Conservation (phyloP, 257 asterid genomes). For the Gentiana macrophylla region DNA sequence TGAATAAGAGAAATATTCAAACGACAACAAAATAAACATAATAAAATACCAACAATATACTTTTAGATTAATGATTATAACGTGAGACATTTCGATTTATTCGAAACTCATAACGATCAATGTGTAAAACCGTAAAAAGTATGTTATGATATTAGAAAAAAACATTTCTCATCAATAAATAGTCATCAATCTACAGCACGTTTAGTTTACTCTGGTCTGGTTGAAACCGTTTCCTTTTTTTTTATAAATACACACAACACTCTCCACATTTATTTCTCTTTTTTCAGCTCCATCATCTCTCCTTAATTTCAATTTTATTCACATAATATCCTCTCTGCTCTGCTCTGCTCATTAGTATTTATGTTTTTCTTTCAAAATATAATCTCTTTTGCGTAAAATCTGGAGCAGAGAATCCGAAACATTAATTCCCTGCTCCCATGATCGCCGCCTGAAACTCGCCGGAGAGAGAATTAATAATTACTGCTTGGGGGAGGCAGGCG, state of each 20-base stretch:
- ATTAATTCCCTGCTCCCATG: conserved; percentile 2
- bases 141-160: no score
- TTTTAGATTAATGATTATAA: no score
- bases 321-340: conserved; percentile 25
- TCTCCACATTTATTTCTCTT: conserved; percentile 24
- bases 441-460: conserved; percentile 17
- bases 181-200: background rate
- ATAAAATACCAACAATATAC: no score
- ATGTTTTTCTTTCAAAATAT: background rate
- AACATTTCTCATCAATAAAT: no score
- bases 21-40: no score
- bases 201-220: conserved; percentile 9
- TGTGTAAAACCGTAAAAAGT: conserved; percentile 9
- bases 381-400: conserved; percentile 18
- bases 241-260: conserved; percentile 39
- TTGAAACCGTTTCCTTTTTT: no score
- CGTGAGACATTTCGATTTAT: no score
- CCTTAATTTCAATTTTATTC: conserved; percentile 27
- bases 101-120: background rate
- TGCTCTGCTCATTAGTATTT: conserved; percentile 15
- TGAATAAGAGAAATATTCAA: no score
- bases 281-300: conserved; percentile 32
- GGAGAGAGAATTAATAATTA: conserved; percentile 5
- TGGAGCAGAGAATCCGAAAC: conserved; percentile 18
- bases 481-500: background rate